Evolutionary conservation across 495 filamentous ascomycete genomes (phyloP).

Genomic region (Penicillium parvum): DNA sequence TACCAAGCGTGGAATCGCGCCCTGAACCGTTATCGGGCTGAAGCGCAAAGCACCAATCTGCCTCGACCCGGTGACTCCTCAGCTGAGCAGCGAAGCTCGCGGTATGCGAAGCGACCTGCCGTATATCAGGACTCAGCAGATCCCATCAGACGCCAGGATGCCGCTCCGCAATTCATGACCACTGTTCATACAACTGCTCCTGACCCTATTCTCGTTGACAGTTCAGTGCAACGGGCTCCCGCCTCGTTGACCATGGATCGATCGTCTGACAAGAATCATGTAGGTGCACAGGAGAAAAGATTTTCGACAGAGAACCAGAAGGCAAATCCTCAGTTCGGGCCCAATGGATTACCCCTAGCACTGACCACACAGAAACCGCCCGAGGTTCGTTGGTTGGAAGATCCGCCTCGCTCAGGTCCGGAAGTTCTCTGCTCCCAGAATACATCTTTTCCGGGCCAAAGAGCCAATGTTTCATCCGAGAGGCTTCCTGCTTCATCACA

Average conservation of each 20-base stretch:
- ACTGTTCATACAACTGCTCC: slow-evolving; percentile 12
- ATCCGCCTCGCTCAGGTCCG: slow-evolving; percentile 13
- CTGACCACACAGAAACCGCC: slow-evolving; percentile 30
- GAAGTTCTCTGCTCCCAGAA: slow-evolving; percentile 15
- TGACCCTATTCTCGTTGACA: slow-evolving; percentile 15
- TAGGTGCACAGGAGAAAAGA: slow-evolving; percentile 12
- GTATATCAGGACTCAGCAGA: slow-evolving; percentile 14
- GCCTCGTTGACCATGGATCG: slow-evolving; percentile 8
- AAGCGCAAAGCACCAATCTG: slow-evolving; percentile 17
- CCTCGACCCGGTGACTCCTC: slow-evolving; percentile 2
- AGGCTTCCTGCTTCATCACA: slow-evolving; percentile 14
- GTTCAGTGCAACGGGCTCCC: slow-evolving; percentile 7
- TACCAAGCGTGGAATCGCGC: slow-evolving; percentile 48
- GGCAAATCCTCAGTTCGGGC: slow-evolving; percentile 4
- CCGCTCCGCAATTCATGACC: slow-evolving; percentile 8
- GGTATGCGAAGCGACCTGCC: slow-evolving; percentile 18
- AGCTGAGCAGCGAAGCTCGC: slow-evolving; percentile 17
- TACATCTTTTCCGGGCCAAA: slow-evolving; percentile 16
- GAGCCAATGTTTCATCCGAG: slow-evolving; percentile 13
- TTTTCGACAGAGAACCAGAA: slow-evolving; percentile 10
- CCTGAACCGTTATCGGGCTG: slow-evolving; percentile 35
- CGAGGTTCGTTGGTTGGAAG: slow-evolving; percentile 20
- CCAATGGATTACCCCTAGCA: slow-evolving; percentile 8
- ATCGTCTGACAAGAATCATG: slow-evolving; percentile 5
- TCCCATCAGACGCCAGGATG: slow-evolving; percentile 11